A percentile compares a stretch with the other conserved stretches of the same genome.
Evolutionary conservation across 176 grass and related monocot genomes (phyloP).

Genomic region (Aegilops tauschii): DNA sequence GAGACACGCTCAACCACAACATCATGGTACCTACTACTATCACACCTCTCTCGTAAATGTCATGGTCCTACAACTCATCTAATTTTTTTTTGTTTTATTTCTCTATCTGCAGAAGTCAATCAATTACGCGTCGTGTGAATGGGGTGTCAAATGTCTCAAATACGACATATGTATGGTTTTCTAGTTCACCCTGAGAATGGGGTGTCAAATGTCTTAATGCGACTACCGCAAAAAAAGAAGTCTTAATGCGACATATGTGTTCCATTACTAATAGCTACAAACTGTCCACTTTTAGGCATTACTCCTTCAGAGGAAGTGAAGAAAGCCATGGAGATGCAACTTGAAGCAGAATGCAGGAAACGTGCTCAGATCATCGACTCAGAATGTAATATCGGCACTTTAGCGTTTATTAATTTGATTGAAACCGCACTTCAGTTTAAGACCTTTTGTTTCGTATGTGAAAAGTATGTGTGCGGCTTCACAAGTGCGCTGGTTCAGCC

Average conservation of each 20-base stretch:
- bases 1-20: slow-evolving; percentile 74
- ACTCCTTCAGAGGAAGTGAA: slow-evolving; percentile 67
- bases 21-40: slow-evolving; percentile 56
- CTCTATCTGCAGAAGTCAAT: slow-evolving; percentile 58
- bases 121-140: slow-evolving; percentile 58
- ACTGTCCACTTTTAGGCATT: slow-evolving; percentile 41
- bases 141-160: slow-evolving; percentile 87
- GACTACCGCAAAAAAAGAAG: slow-evolving; percentile 20
- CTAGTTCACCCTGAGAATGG: slow-evolving; percentile 19
- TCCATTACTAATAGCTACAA: neutral
- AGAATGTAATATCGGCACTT: slow-evolving; percentile 38
- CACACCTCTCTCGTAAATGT: too few species aligned
- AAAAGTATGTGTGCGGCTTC: neutral
- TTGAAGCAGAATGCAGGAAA: slow-evolving; percentile 90
- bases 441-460: neutral
- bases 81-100: too few species aligned
- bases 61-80: too few species aligned
- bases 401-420: neutral
- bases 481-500: too few species aligned
- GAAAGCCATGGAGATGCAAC: slow-evolving; percentile 96
- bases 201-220: slow-evolving; percentile 82
- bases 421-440: neutral
- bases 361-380: slow-evolving; percentile 93
- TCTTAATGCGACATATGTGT: slow-evolving; percentile 84
- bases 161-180: slow-evolving; percentile 79